Percentiles rank a stretch among this genome's conserved stretches.
Conservation (phyloP, 331 rosid species). For the Pyrus hybrid region DNA sequence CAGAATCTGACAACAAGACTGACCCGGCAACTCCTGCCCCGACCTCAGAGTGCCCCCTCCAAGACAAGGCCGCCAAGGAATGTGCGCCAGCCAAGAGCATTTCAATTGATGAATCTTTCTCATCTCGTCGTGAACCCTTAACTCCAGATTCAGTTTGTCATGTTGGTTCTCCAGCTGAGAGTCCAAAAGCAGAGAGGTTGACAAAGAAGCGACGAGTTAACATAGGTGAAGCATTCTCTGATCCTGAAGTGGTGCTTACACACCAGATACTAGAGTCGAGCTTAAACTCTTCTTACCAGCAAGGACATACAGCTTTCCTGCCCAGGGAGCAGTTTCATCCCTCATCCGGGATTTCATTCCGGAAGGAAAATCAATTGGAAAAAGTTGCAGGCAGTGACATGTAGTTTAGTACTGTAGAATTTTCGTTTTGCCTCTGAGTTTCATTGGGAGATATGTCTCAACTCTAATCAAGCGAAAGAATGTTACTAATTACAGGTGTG, state of each 20-base stretch:
- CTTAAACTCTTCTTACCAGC: constrained; percentile 60
- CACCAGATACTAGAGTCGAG: constrained; percentile 94
- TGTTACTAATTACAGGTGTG: constrained; percentile 23
- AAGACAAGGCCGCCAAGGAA: constrained; percentile 68
- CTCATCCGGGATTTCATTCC: constrained; percentile 33
- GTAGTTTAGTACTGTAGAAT: constrained; percentile 35
- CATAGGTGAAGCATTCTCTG: constrained; percentile 40
- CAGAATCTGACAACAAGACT: constrained; percentile 54
- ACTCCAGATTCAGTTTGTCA: constrained; percentile 91
- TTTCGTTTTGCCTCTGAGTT: constrained; percentile 26
- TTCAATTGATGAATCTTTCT: constrained; percentile 71
- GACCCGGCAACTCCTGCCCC: constrained; percentile 96
- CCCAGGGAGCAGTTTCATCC: constrained; percentile 52
- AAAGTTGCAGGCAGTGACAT: constrained; percentile 38
- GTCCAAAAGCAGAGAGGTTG: constrained; percentile 48
- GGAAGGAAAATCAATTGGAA: constrained; percentile 39
- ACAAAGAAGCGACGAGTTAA: constrained; percentile 50
- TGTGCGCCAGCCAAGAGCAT: constrained; percentile 61
- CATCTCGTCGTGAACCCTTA: constrained; percentile 73
- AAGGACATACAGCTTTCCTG: constrained; percentile 36
- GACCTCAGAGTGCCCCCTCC: constrained; percentile 53
- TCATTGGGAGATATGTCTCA: constrained; percentile 16
- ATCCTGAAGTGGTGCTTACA: constrained; percentile 55
- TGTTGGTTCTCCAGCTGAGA: constrained; percentile 49
- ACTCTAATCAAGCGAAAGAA: constrained; percentile 32